Evolutionary conservation across 2,329 filamentous ascomycete species (phyloP).

Genomic region (Aspergillus floridensis): DNA sequence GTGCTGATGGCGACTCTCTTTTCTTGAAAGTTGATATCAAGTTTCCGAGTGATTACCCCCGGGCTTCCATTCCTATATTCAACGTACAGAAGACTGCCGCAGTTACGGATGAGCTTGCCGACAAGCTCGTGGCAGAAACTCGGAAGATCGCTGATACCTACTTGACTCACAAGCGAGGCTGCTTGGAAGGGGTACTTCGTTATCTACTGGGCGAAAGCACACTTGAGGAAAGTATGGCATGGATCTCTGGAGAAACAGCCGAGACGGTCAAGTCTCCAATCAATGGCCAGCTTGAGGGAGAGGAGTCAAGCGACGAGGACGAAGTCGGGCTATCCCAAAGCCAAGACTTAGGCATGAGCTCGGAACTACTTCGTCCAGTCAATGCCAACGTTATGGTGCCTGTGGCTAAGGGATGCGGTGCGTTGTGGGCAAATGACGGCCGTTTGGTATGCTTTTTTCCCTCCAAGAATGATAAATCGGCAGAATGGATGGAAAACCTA

Average conservation of each 20-base stretch:
- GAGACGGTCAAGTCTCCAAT: slow-evolving; percentile 44
- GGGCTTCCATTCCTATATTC: slow-evolving; percentile 50
- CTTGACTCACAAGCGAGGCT: slow-evolving; percentile 53
- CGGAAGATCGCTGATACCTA: slow-evolving; percentile 56
- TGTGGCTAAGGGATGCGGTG: slow-evolving; percentile 58
- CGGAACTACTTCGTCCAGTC: slow-evolving; percentile 52
- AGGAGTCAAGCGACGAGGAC: slow-evolving; percentile 82
- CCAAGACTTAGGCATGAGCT: slow-evolving; percentile 48
- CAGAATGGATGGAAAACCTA: slow-evolving; percentile 49
- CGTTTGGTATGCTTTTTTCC: slow-evolving; percentile 59
- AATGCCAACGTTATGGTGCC: slow-evolving; percentile 65
- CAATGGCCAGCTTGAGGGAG: slow-evolving; percentile 53
- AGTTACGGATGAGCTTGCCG: slow-evolving; percentile 52
- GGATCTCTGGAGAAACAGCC: slow-evolving; percentile 58
- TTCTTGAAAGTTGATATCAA: slow-evolving; percentile 58
- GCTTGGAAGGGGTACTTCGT: slow-evolving; percentile 60
- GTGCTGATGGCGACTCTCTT: slow-evolving; percentile 48
- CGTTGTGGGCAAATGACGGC: slow-evolving; percentile 57
- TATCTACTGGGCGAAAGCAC: slow-evolving; percentile 60
- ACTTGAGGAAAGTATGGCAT: slow-evolving; percentile 56
- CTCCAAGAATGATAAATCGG: slow-evolving; percentile 50
- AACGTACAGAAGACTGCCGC: slow-evolving; percentile 57
- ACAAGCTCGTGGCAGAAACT: slow-evolving; percentile 51
- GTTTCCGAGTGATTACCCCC: slow-evolving; percentile 59
- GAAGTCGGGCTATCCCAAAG: slow-evolving; percentile 52